These are phyloP conservation scores for Atkinsonella texensis DNA, from an alignment of 2,329 filamentous ascomycete species.

Conservation along the genomic window DNA sequence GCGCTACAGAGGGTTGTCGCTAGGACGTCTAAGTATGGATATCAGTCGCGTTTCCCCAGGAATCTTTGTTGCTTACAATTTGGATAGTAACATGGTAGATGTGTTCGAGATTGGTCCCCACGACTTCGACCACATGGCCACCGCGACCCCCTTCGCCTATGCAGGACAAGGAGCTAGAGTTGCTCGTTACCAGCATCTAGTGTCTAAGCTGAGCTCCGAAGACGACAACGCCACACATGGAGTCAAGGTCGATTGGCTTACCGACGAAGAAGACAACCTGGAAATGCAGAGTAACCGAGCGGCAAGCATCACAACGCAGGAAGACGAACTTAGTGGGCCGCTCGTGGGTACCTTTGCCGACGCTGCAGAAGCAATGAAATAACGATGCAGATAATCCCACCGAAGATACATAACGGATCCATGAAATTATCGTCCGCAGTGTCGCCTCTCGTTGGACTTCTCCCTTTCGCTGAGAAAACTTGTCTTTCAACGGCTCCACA, in stretches of 20 bases:
- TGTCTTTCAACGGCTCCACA: too few species aligned
- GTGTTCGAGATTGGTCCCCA: conserved; percentile 53
- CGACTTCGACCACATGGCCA: conserved; percentile 25
- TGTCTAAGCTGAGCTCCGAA: conserved; percentile 45
- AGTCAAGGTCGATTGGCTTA: conserved; percentile 43
- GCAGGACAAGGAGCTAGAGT: conserved; percentile 44
- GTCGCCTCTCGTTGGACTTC: too few species aligned
- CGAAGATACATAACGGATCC: not conserved
- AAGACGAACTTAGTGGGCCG: conserved; percentile 24
- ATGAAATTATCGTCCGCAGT: not conserved
- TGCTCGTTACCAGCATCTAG: conserved; percentile 48
- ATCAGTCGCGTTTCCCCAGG: not conserved
- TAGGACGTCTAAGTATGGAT: conserved; percentile 48
- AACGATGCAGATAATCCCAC: conserved; percentile 5
- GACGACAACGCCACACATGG: conserved; percentile 25
- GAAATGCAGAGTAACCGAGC: conserved; percentile 30
- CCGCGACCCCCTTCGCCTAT: conserved; percentile 31
- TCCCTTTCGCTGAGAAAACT: too few species aligned
- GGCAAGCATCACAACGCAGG: conserved; percentile 21
- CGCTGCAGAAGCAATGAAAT: conserved; percentile 40
- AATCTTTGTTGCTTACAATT: conserved; percentile 1
- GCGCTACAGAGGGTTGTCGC: conserved; percentile 52
- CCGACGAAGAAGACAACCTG: conserved; percentile 33
- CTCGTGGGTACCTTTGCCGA: conserved; percentile 51
- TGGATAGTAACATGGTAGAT: conserved; percentile 50